Percentiles rank a stretch among this genome's conserved stretches.
Conservation (phyloP, 495 filamentous ascomycete species). For the Emericellopsis terricola region DNA sequence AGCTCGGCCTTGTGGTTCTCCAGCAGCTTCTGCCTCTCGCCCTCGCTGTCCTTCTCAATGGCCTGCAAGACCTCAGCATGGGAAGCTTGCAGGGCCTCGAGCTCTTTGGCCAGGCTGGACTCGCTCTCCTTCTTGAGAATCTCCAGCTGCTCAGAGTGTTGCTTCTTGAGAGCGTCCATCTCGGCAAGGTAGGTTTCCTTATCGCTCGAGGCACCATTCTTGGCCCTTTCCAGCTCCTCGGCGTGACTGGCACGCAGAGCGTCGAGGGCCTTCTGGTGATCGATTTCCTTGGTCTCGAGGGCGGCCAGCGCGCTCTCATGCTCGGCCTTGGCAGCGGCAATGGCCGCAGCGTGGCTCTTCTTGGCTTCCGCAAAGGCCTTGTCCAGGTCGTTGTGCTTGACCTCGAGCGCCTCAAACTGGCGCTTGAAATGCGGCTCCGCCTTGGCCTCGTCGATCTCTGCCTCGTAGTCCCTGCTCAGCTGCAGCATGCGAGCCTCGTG, state of each 20-base stretch:
- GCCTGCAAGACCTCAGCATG: constrained; percentile 18
- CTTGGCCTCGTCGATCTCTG: constrained; percentile 36
- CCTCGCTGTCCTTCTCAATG: constrained; percentile 11
- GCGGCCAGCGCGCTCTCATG: constrained; percentile 15
- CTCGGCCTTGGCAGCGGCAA: constrained; percentile 19
- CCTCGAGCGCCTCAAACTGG: constrained; percentile 30
- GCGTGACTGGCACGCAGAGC: constrained; percentile 25
- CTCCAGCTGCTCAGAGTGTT: constrained; percentile 27
- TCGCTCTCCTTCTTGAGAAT: constrained; percentile 20
- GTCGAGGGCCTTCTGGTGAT: constrained; percentile 23
- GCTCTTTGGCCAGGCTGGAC: constrained; percentile 16
- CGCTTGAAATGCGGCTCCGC: constrained; percentile 36
- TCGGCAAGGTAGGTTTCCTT: constrained; percentile 16
- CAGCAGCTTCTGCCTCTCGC: constrained; percentile 18
- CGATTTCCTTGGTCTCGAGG: constrained; percentile 20
- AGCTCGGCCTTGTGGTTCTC: constrained; percentile 11
- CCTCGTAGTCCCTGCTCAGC: constrained; percentile 33
- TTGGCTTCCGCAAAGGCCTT: constrained; percentile 19
- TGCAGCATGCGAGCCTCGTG: constrained; percentile 30
- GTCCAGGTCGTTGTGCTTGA: constrained; percentile 23
- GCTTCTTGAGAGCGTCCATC: constrained; percentile 25
- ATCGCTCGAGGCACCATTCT: constrained; percentile 18
- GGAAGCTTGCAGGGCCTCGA: constrained; percentile 20
- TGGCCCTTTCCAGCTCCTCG: constrained; percentile 24
- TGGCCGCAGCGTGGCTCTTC: constrained; percentile 16